phyloP scores from a whole-genome alignment of 2,329 filamentous ascomycete species.

The Fusarium nematophilum region DNA sequence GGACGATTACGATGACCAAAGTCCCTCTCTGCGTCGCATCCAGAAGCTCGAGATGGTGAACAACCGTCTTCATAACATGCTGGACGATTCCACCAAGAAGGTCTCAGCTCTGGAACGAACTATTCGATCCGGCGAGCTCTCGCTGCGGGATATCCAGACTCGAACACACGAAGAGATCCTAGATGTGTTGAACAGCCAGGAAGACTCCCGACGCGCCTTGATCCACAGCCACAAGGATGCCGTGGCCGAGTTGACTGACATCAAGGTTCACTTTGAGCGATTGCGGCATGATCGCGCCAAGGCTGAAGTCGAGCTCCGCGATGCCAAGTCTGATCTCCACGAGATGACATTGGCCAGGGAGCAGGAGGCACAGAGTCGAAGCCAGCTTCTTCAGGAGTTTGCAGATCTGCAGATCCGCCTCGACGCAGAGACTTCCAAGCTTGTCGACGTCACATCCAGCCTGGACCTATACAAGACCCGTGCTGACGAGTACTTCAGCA shows the following conservation, averaged over 20 bases:
- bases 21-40: conserved; percentile 81
- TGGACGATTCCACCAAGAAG: conserved; percentile 94
- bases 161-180: conserved; percentile 95
- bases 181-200: conserved; percentile 91
- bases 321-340: conserved; percentile 83
- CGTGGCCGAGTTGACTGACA: conserved; percentile 84
- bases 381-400: conserved; percentile 90
- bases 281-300: conserved; percentile 83
- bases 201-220: conserved; percentile 84
- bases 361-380: conserved; percentile 88
- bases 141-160: conserved; percentile 89
- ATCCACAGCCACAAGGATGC: conserved; percentile 88
- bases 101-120: conserved; percentile 89
- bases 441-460: conserved; percentile 85
- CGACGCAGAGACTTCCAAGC: conserved; percentile 87
- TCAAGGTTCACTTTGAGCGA: conserved; percentile 88
- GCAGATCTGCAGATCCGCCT: conserved; percentile 93
- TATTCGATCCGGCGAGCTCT: conserved; percentile 87
- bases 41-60: conserved; percentile 95
- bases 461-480: conserved; percentile 90
- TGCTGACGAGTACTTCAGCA: conserved; percentile 96
- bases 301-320: conserved; percentile 87
- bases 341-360: conserved; percentile 83
- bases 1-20: conserved; percentile 80
- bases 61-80: conserved; percentile 89